These are phyloP conservation scores for Aurantiochytrium sp. DNA, from an alignment of 108 stramenopile species.

Conservation along the genomic window DNA sequence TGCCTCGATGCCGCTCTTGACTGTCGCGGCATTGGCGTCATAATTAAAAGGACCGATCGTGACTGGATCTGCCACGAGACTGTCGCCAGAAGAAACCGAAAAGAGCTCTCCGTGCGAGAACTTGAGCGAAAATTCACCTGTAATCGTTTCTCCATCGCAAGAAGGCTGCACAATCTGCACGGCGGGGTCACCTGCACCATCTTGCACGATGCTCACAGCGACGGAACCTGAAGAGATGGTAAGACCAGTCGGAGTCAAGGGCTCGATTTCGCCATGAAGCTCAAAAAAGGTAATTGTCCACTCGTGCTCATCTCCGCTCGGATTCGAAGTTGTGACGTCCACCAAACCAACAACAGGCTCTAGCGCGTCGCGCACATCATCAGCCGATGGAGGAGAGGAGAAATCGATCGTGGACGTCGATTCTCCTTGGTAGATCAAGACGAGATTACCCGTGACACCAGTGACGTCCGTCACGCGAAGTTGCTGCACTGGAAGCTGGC, in stretches of 20 bases:
- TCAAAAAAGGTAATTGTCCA: background rate
- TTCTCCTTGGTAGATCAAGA: background rate
- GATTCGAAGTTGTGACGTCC: background rate
- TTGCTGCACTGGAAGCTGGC: background rate
- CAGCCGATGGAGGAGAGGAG: background rate
- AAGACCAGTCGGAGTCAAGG: background rate
- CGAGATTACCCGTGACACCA: background rate
- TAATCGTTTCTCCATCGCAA: background rate
- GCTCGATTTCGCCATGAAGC: slow-evolving; percentile 1
- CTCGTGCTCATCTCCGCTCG: background rate
- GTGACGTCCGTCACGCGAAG: background rate
- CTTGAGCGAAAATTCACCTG: background rate
- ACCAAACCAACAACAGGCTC: background rate
- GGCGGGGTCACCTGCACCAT: slow-evolving; percentile 15
- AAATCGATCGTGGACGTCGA: background rate
- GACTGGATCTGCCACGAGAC: background rate
- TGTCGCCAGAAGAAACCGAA: background rate
- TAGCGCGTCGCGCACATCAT: background rate
- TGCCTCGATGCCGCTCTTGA: background rate
- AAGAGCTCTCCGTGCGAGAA: background rate
- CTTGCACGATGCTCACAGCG: background rate
- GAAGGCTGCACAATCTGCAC: background rate
- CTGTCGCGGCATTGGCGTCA: background rate
- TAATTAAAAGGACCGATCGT: background rate
- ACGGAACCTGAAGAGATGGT: background rate